phyloP scores from a whole-genome alignment of 2,329 filamentous ascomycete genomes.

The Dactylellina cionopaga region DNA sequence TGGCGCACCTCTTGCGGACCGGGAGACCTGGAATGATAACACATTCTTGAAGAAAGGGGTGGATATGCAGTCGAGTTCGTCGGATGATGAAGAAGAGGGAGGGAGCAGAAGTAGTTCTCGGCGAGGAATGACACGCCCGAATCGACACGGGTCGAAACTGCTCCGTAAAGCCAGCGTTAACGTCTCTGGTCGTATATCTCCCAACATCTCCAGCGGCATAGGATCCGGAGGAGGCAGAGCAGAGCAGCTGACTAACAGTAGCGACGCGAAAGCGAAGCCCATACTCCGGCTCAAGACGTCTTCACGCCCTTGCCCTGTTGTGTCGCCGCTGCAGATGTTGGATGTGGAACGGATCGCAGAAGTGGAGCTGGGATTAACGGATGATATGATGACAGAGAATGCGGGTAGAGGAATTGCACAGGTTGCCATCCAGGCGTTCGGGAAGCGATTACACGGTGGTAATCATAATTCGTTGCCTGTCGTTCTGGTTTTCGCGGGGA shows the following conservation, averaged over 20 bases:
- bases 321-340: slow-evolving; percentile 83
- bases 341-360: slow-evolving; percentile 92
- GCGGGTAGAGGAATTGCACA: slow-evolving; percentile 88
- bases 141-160: slow-evolving; percentile 40
- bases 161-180: slow-evolving; percentile 54
- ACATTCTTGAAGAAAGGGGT: slow-evolving; percentile 51
- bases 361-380: slow-evolving; percentile 83
- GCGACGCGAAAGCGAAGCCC: slow-evolving; percentile 54
- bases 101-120: slow-evolving; percentile 64
- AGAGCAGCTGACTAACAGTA: slow-evolving; percentile 54
- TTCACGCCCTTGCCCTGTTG: slow-evolving; percentile 68
- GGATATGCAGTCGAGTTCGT: slow-evolving; percentile 45
- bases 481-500: slow-evolving; percentile 87
- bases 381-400: slow-evolving; percentile 92
- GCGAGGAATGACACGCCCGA: slow-evolving; percentile 59
- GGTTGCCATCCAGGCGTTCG: slow-evolving; percentile 76
- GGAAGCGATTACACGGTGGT: slow-evolving; percentile 63
- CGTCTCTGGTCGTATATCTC: slow-evolving; percentile 44
- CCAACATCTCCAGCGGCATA: slow-evolving; percentile 44
- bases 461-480: slow-evolving; percentile 66
- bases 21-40: slow-evolving; percentile 71
- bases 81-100: slow-evolving; percentile 73
- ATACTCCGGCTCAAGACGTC: slow-evolving; percentile 50
- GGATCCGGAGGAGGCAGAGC: slow-evolving; percentile 26
- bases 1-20: slow-evolving; percentile 56